phyloP scores from a whole-genome alignment of 306 rosid genomes.

The Purshia tridentata region DNA sequence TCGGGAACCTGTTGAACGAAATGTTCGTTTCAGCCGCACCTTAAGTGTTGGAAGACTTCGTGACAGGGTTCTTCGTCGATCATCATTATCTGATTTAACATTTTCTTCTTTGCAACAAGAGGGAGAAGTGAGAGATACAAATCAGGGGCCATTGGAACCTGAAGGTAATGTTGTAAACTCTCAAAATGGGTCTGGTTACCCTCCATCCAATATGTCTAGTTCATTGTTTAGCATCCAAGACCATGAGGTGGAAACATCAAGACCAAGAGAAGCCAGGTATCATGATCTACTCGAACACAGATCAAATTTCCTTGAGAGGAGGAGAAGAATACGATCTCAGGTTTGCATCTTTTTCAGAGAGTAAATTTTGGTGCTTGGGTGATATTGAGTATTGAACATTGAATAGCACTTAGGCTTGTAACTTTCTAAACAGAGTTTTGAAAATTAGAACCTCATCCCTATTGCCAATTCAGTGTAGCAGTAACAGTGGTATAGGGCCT shows the following conservation, averaged over 20 bases:
- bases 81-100: conserved; percentile 71
- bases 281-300: conserved; percentile 87
- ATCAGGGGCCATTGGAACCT: conserved; percentile 45
- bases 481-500: not conserved
- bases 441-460: not conserved
- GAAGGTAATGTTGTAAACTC: conserved; percentile 41
- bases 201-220: conserved; percentile 48
- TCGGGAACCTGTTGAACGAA: conserved; percentile 85
- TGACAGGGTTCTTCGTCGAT: conserved; percentile 91
- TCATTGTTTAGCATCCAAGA: conserved; percentile 70
- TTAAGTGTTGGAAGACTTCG: conserved; percentile 99
- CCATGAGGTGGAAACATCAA: conserved; percentile 66
- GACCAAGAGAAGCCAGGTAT: conserved; percentile 80
- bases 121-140: conserved; percentile 58
- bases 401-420: not conserved
- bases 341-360: conserved; percentile 45
- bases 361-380: conserved; percentile 18
- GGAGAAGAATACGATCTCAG: conserved; percentile 98
- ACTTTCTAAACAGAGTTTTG: not conserved
- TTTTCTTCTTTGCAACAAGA: conserved; percentile 77
- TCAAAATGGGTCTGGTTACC: conserved; percentile 49
- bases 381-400: conserved; percentile 11
- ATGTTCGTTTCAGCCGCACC: conserved; percentile 92
- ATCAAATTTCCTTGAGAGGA: conserved; percentile 90
- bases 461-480: not conserved